A percentile compares a stretch with the other conserved stretches of the same genome.
phyloP scores from a whole-genome alignment of 2,329 filamentous ascomycete species.

The Fusarium metavorans region DNA sequence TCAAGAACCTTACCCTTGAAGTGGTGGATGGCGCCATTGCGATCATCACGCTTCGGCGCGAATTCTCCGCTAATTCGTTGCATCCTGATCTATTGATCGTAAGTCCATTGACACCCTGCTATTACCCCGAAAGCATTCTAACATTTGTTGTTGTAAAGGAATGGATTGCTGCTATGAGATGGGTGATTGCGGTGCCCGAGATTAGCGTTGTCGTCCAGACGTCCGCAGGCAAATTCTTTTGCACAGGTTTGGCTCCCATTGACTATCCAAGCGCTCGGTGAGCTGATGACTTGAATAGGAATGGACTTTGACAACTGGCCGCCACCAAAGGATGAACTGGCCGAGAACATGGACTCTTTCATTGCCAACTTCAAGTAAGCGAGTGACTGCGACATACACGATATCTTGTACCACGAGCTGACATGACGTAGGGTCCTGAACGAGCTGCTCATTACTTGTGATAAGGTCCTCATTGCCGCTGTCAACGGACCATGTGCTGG shows the following conservation, averaged over 20 bases:
- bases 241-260: neutral
- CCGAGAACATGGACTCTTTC: neutral
- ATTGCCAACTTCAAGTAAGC: neutral
- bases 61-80: neutral
- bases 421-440: neutral
- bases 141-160: neutral
- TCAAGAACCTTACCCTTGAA: neutral
- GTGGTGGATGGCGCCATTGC: neutral
- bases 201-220: neutral
- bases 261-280: neutral
- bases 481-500: neutral
- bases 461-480: neutral
- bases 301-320: neutral
- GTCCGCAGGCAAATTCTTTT: neutral
- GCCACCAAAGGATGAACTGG: neutral
- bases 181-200: neutral
- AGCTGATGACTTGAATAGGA: neutral
- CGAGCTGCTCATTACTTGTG: neutral
- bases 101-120: neutral
- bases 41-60: neutral
- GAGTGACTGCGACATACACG: neutral
- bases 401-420: neutral
- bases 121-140: neutral
- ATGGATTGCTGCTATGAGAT: neutral
- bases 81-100: neutral